Base-by-base conservation (phyloP, 768 basidiomycete genomes). In the Trametopsis cervina region DNA sequence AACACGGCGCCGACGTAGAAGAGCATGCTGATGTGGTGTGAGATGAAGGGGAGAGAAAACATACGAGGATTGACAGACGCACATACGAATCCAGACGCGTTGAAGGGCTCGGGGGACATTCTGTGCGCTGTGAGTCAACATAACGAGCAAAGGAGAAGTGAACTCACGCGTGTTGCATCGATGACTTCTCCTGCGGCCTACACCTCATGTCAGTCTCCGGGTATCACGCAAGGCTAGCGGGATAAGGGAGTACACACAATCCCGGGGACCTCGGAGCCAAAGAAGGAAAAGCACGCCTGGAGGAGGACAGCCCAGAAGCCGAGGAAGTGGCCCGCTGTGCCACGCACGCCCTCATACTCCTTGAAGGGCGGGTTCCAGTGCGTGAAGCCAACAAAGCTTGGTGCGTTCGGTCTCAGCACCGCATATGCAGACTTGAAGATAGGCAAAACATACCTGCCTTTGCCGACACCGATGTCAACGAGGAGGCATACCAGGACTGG, bases 1-100 rank as follows among this genome's bases (percentile, higher is more conserved):
- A 73, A 65, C 2, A 68, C 65, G 17, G 72, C 70, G 21, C 62
- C 48, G 20, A 64, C n/a, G 64, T 68, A 72, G 60, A 73, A 77
- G 21, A 77, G 60, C 10, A 53, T 57, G 27, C 61, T 62, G 47
- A 4, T 17, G 21, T n/a, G n/a, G n/a, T n/a, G n/a, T n/a, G n/a
- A n/a, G n/a, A n/a, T n/a, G n/a, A n/a, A n/a, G n/a, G n/a, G n/a
- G n/a, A n/a, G n/a, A n/a, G n/a, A n/a, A n/a, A n/a, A n/a, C n/a
- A n/a, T n/a, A n/a, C n/a, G n/a, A n/a, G n/a, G n/a, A n/a, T n/a
- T n/a, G n/a, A n/a, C n/a, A n/a, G n/a, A n/a, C 51, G 11, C 33
- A 62, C 61, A 62, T 62, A 5, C 61, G 42, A 20, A 62, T 54
- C 61, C 61, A 62, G 0, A 62, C 61, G 27, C 52, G 48, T 17